phyloP scores from a whole-genome alignment of 116 monocot species.

The Posidonia oceanica region DNA sequence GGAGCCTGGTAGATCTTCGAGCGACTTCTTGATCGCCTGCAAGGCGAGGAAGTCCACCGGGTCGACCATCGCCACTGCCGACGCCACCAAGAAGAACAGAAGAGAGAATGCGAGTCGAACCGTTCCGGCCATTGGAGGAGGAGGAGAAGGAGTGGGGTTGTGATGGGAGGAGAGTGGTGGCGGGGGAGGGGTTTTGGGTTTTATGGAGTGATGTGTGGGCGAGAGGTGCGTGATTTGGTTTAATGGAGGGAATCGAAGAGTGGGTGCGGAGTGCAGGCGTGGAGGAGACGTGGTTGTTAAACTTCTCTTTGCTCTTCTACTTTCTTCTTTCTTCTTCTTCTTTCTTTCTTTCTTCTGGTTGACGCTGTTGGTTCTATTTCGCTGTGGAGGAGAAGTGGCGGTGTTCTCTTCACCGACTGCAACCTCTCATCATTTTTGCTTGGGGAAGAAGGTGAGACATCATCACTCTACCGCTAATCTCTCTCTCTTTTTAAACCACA shows the following conservation, averaged over 20 bases:
- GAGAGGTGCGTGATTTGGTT: neutral
- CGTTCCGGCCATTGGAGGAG: neutral
- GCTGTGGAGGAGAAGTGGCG: neutral
- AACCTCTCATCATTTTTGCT: neutral
- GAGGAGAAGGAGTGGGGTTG: neutral
- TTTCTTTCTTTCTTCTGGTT: neutral
- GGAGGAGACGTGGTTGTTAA: neutral
- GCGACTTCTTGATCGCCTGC: conserved; percentile 34
- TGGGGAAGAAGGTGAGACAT: neutral
- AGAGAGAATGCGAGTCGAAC: conserved; percentile 1
- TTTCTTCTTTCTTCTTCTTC: neutral
- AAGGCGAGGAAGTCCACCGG: conserved; percentile 60
- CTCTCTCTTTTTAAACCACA: neutral
- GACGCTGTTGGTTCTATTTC: neutral
- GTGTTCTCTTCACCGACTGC: neutral
- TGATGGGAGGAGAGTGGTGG: neutral
- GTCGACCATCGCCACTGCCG: conserved; percentile 16
- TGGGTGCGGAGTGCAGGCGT: neutral
- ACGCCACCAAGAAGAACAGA: neutral
- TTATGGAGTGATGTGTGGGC: neutral
- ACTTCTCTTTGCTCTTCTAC: neutral
- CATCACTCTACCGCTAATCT: neutral
- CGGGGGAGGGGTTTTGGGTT: neutral
- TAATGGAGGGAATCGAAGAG: neutral
- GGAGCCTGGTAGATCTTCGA: conserved; percentile 49